Base-by-base conservation (phyloP, 305 asterid genomes). In the Fraxinus nigra region DNA sequence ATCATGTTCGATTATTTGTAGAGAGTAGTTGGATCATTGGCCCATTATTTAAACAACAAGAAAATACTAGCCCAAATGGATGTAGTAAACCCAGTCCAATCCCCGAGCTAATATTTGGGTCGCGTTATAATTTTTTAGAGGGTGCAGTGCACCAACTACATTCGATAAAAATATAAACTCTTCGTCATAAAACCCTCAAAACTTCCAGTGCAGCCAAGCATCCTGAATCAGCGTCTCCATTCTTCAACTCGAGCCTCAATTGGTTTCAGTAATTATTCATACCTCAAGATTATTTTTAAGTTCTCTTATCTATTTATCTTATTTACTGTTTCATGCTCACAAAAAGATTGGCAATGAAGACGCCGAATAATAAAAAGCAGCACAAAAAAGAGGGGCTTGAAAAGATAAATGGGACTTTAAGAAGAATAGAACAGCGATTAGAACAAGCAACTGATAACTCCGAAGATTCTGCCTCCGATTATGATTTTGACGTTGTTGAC, bases 381-480 rank as follows among this genome's bases (percentile, higher is more conserved):
- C 61, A 67, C 67, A 79, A 83, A 76, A 80, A 77, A 43, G 73
- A 75, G 69, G 83, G 76, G 4, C 80, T 74, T 6, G 87, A 81
- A 56, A 84, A 75, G 43, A 24, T 18, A 59, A 88, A 87, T 34
- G 86, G 81, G 48, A 77, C 77, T 20, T 46, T 79, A n/a, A 82
- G 75, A 33, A 83, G 84, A 77, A 82, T 79, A 32, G 83, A 82
- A 51, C 88, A 85, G 35, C 81, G 78, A 13, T 87, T 82, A 40
- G 51, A 20, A 22, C 24, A 40, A 43, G 90, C 83, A 34, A 77
- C 75, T 33, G 88, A 87, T 4, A 70, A 83, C 16, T 87, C 89
- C 22, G 90, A 88, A 24, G 91, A 90, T 77, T 89, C 92, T 18
- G 86, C 88, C 1, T 77, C 87, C 75, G 88, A 83, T 77, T 81